Conservation (phyloP, 768 basidiomycete genomes). For the Hericium rajendrae region DNA sequence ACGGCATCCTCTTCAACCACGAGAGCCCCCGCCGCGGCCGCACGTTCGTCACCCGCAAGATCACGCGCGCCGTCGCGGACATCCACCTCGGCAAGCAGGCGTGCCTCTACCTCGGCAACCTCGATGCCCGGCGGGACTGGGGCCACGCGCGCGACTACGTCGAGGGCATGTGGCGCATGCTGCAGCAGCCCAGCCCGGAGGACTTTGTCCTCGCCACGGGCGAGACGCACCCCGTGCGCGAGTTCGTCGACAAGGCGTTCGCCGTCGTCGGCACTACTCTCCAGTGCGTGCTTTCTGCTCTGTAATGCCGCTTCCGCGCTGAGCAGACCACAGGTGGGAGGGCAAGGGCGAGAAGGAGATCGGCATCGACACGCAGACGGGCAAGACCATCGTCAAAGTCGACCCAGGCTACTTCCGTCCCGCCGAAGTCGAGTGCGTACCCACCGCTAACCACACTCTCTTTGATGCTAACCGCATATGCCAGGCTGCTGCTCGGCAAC, state of each 20-base stretch:
- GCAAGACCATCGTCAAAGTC: slow-evolving; percentile 69
- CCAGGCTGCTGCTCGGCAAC: slow-evolving; percentile 74
- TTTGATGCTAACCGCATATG: not conserved
- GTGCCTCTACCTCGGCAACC: slow-evolving; percentile 88
- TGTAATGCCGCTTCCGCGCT: not conserved
- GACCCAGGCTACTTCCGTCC: slow-evolving; percentile 91
- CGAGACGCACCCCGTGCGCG: slow-evolving; percentile 90
- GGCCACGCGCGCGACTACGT: slow-evolving; percentile 92
- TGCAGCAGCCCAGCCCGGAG: slow-evolving; percentile 74
- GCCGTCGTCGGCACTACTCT: slow-evolving; percentile 55
- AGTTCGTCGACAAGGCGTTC: slow-evolving; percentile 89
- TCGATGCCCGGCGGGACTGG: slow-evolving; percentile 96
- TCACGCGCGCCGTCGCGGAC: slow-evolving; percentile 86
- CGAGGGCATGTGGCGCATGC: slow-evolving; percentile 97
- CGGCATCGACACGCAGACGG: slow-evolving; percentile 61
- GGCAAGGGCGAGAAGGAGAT: slow-evolving; percentile 69
- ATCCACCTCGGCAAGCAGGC: slow-evolving; percentile 83
- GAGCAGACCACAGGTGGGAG: slow-evolving; percentile 49
- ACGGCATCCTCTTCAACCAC: slow-evolving; percentile 97
- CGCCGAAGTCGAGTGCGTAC: slow-evolving; percentile 83
- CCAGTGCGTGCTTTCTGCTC: slow-evolving; percentile 30
- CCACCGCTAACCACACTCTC: not conserved
- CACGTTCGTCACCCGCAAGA: slow-evolving; percentile 96
- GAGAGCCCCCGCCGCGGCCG: slow-evolving; percentile 91
- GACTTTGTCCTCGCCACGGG: slow-evolving; percentile 96